These are phyloP conservation scores for Drechslera avenae DNA, from an alignment of 2,329 filamentous ascomycete species.

Conservation along the genomic window DNA sequence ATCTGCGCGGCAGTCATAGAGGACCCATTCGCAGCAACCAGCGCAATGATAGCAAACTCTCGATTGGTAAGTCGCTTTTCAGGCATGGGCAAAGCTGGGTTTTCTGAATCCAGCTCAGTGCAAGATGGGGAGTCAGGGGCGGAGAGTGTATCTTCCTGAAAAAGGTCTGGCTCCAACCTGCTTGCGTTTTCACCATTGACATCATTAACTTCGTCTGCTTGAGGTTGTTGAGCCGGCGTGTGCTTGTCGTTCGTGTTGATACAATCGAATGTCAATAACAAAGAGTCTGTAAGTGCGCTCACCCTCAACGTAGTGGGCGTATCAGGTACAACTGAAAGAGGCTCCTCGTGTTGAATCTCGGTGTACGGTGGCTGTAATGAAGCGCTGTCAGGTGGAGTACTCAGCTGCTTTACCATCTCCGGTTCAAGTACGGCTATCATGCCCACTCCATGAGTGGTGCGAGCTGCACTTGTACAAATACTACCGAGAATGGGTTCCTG, in stretches of 20 bases:
- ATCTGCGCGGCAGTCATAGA: conserved; percentile 16
- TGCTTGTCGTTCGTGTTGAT: too few species aligned
- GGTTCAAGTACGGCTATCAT: neutral
- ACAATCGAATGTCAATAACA: neutral
- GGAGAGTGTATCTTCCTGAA: neutral
- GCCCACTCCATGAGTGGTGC: neutral
- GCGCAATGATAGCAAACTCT: conserved; percentile 19
- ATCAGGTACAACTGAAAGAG: neutral
- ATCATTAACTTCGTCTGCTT: too few species aligned
- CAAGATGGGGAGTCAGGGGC: neutral
- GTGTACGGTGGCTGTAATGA: neutral
- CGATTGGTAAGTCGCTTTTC: conserved; percentile 6
- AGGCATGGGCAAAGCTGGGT: too few species aligned
- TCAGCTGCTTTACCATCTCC: neutral
- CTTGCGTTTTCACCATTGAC: too few species aligned
- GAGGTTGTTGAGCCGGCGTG: too few species aligned
- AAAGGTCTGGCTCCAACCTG: neutral
- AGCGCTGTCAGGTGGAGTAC: neutral
- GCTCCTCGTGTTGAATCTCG: neutral
- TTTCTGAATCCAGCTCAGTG: neutral
- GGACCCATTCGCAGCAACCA: conserved; percentile 17
- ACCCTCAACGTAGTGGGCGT: neutral
- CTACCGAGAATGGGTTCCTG: neutral
- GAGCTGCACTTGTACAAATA: neutral
- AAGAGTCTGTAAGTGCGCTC: neutral